These are phyloP conservation scores for Cercis canadensis DNA, from an alignment of 306 rosid genomes.

Conservation along the genomic window DNA sequence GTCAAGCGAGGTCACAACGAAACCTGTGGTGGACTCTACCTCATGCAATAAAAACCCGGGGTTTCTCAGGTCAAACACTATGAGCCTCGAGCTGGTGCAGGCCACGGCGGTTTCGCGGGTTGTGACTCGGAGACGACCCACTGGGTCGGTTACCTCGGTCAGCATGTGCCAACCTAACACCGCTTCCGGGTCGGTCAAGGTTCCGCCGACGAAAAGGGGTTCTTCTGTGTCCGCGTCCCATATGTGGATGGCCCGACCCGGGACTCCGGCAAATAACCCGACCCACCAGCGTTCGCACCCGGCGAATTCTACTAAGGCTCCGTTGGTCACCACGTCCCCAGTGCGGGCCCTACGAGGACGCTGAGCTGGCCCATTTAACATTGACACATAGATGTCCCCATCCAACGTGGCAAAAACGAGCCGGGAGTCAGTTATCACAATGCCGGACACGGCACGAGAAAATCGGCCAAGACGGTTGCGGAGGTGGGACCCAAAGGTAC, in stretches of 20 bases:
- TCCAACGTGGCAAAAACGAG: constrained; percentile 62
- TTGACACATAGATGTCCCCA: constrained; percentile 69
- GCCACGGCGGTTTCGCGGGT: constrained; percentile 62
- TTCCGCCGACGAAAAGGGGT: constrained; percentile 56
- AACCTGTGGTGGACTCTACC: constrained; percentile 38
- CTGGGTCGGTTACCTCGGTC: constrained; percentile 50
- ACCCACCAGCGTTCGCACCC: constrained; percentile 75
- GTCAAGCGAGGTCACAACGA: constrained; percentile 62
- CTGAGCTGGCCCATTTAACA: neutral
- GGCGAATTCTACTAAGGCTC: constrained; percentile 69
- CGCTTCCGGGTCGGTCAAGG: constrained; percentile 73
- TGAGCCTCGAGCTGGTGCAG: constrained; percentile 57
- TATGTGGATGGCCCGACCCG: constrained; percentile 72
- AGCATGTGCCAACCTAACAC: constrained; percentile 87
- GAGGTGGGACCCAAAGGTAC: constrained; percentile 53
- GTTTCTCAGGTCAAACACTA: constrained; percentile 58
- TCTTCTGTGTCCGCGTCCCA: constrained; percentile 61
- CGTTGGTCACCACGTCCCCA: constrained; percentile 64
- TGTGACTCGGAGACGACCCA: constrained; percentile 72
- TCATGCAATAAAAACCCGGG: constrained; percentile 47
- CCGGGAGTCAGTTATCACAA: constrained; percentile 30
- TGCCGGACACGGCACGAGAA: constrained; percentile 72
- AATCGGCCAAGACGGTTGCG: constrained; percentile 58
- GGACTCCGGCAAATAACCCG: constrained; percentile 75
- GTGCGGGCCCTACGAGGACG: constrained; percentile 27